Evolutionary conservation across 768 basidiomycete genomes (phyloP).

Genomic region (Lepiota brunneoincarnata): DNA sequence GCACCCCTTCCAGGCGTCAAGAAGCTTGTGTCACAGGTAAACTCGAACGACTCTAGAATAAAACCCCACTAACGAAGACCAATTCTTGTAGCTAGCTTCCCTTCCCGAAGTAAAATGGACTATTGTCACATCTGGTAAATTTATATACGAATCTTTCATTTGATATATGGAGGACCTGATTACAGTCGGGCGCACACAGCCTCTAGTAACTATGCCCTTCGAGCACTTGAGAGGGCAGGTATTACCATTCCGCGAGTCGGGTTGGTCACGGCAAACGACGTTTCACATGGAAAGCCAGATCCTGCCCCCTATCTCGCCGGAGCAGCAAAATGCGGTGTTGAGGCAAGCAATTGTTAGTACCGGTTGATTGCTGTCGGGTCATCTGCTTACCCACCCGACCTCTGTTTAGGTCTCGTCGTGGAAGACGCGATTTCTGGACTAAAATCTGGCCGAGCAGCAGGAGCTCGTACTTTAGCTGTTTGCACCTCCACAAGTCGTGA

Average conservation of each 20-base stretch:
- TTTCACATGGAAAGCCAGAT: conserved; percentile 76
- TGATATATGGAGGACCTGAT: neutral
- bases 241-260: conserved; percentile 57
- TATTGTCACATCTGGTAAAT: conserved; percentile 77
- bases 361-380: neutral
- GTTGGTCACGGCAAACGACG: conserved; percentile 74
- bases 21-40: conserved; percentile 53
- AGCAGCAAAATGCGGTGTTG: conserved; percentile 54
- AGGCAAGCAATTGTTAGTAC: conserved; percentile 54
- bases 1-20: conserved; percentile 65
- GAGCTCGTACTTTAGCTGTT: conserved; percentile 74
- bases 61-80: neutral
- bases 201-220: conserved; percentile 66
- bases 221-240: conserved; percentile 61
- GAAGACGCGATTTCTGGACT: conserved; percentile 90
- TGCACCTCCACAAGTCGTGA: conserved; percentile 74
- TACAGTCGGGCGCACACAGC: conserved; percentile 38
- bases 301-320: conserved; percentile 87
- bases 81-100: conserved; percentile 25
- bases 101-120: conserved; percentile 57
- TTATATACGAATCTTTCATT: neutral
- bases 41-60: neutral
- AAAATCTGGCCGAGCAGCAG: conserved; percentile 70
- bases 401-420: conserved; percentile 67
- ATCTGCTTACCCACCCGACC: neutral